A percentile compares a stretch with the other conserved stretches of the same genome.
Conservation (phyloP, 2,329 filamentous ascomycete genomes). For the Aspergillus brunneoviolaceus region DNA sequence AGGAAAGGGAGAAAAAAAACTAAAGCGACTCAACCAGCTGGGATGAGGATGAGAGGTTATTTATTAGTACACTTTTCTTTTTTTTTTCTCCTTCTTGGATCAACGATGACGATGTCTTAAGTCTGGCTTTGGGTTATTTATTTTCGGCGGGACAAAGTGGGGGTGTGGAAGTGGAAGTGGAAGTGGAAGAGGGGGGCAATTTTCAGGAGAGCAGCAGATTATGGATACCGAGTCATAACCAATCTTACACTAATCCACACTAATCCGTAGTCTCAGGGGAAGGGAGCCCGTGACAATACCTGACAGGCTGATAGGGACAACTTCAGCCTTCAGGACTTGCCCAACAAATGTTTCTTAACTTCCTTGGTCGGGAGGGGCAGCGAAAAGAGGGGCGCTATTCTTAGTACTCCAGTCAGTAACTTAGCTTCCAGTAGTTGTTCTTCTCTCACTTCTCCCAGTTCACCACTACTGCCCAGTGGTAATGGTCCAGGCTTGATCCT, state of each 20-base stretch:
- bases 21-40: not conserved
- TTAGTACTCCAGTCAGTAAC: too few species aligned
- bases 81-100: not conserved
- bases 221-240: not conserved
- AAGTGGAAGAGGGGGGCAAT: not conserved
- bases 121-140: slow-evolving; percentile 1
- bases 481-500: not conserved
- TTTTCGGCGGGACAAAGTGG: slow-evolving; percentile 13
- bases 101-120: not conserved
- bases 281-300: not conserved
- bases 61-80: not conserved
- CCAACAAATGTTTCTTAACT: not conserved
- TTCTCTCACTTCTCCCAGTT: too few species aligned
- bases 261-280: not conserved
- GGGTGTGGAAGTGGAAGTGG: slow-evolving; percentile 4
- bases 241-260: not conserved
- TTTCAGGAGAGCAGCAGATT: too few species aligned
- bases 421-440: too few species aligned
- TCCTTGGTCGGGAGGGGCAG: not conserved
- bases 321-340: not conserved
- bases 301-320: not conserved
- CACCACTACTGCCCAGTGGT: too few species aligned
- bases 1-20: not conserved
- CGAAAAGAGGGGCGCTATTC: too few species aligned
- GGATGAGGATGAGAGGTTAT: not conserved